Percentiles rank a stretch among this genome's conserved stretches.
These are phyloP conservation scores for Biscogniauxia marginata DNA, from an alignment of 2,329 filamentous ascomycete genomes.

Conservation along the genomic window DNA sequence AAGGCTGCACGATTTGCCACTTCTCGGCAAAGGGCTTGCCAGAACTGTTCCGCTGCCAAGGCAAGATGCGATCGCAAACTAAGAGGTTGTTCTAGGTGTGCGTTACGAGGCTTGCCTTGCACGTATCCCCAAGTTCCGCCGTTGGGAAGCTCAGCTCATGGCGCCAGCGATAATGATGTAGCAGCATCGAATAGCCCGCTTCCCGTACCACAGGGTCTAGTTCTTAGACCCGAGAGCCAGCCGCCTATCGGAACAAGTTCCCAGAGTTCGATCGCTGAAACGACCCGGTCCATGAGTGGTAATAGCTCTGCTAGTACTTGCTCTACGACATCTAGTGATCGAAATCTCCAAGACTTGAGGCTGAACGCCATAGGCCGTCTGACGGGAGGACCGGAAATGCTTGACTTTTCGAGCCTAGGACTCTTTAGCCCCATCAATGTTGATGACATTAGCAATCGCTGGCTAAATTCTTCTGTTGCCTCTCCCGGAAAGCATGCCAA, in stretches of 20 bases:
- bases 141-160: conserved; percentile 1
- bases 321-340: background rate
- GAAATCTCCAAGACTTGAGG: conserved; percentile 1
- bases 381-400: conserved; percentile 4
- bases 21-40: conserved; percentile 41
- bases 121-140: conserved; percentile 24
- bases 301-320: too few relatives aligned
- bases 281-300: too few relatives aligned
- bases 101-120: conserved; percentile 29
- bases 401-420: conserved; percentile 36
- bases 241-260: too few relatives aligned
- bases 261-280: too few relatives aligned
- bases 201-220: background rate
- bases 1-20: conserved; percentile 33
- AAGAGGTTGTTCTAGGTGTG: conserved; percentile 35
- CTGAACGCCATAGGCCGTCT: background rate
- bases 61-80: conserved; percentile 39
- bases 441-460: conserved; percentile 47
- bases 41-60: conserved; percentile 37
- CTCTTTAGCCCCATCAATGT: conserved; percentile 46
- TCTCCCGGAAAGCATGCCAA: conserved; percentile 43
- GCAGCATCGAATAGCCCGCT: background rate
- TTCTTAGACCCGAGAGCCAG: too few relatives aligned
- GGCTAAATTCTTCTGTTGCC: conserved; percentile 48
- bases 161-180: background rate